Evolutionary conservation across 208 protist genomes (phyloP).

Genomic region (Leishmania gerbilli): DNA sequence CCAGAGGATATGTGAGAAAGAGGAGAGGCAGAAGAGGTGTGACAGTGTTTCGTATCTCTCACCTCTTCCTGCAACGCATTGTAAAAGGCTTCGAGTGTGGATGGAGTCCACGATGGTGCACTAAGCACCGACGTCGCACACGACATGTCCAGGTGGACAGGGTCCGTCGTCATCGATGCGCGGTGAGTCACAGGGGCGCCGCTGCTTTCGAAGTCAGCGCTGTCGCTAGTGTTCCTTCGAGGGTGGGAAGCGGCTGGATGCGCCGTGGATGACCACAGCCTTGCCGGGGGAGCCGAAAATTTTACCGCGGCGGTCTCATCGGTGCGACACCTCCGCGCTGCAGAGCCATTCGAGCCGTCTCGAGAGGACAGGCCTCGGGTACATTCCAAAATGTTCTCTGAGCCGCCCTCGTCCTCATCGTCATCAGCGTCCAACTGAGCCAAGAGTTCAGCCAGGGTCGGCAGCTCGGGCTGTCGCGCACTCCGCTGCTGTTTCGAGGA

Average conservation of each 20-base stretch:
- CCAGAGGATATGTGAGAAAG: neutral
- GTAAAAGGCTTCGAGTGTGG: neutral
- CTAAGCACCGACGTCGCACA: neutral
- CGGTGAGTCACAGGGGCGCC: neutral
- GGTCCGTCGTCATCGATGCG: neutral
- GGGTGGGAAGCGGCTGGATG: neutral
- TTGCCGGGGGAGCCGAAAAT: neutral
- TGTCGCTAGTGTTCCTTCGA: neutral
- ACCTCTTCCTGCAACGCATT: slow-evolving; percentile 4
- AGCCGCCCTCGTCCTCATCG: neutral
- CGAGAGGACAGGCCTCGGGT: neutral
- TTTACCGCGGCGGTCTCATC: neutral
- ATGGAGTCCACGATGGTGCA: neutral
- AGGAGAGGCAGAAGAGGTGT: neutral
- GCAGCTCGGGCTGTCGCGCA: slow-evolving; percentile 10
- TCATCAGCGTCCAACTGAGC: slow-evolving; percentile 16
- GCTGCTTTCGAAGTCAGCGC: neutral
- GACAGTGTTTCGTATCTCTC: neutral
- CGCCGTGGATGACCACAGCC: neutral
- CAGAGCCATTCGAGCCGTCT: neutral
- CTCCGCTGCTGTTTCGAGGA: neutral
- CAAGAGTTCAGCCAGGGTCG: slow-evolving; percentile 28
- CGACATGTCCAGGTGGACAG: neutral
- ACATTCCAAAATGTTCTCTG: neutral
- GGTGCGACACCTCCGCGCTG: too few species aligned